Evolutionary conservation across 2,329 filamentous ascomycete species (phyloP), one percentile per base, ranked within the genome.

Genomic region (Diplodia sapinea): DNA sequence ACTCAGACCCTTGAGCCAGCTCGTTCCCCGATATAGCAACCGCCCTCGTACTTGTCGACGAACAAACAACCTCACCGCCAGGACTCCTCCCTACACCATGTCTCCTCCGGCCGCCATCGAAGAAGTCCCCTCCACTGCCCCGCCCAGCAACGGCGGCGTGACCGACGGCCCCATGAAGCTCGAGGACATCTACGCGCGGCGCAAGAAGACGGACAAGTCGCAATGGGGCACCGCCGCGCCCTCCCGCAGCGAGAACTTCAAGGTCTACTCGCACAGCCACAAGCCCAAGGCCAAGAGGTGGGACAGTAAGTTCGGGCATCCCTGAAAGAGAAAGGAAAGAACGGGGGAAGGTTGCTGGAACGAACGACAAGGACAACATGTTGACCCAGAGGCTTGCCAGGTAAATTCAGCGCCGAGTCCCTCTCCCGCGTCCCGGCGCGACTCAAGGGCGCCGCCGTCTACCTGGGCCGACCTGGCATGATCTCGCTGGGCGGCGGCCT

Each of bases 401-500:
- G 13, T 43, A 62, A 55, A 66, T 23, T 84, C 67, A 81, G 73
- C 68, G 69, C 72, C 47, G 82, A 84, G 87, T 78, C 89, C 85
- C 40, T 92, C 87, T 77, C 73, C 15, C 75, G 83, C 20, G 79
- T 79, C 66, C 80, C 81, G 47, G 82, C 79, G 70, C 89, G 89
- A n/a, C 83, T 98, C 69, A 98, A 98, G 80, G 85, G 86, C 69
- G 93, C 94, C 5, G 94, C 94, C 54, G 87, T 86, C 67, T 90
- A 89, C 76, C 86, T 98, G 65, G 91, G 90, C 75, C 92, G 85
- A 49, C 92, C 93, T 0, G 93, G 91, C 17, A 81, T 97, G 68
- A 95, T 99, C 75, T 97, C 93, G 1, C 88, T 99, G 1, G 95
- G 95, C 66, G 95, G 95, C 63, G 95, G 95, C 3, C 83, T 99